phyloP scores from a whole-genome alignment of 257 asterid genomes.

The Apocynum venetum region DNA sequence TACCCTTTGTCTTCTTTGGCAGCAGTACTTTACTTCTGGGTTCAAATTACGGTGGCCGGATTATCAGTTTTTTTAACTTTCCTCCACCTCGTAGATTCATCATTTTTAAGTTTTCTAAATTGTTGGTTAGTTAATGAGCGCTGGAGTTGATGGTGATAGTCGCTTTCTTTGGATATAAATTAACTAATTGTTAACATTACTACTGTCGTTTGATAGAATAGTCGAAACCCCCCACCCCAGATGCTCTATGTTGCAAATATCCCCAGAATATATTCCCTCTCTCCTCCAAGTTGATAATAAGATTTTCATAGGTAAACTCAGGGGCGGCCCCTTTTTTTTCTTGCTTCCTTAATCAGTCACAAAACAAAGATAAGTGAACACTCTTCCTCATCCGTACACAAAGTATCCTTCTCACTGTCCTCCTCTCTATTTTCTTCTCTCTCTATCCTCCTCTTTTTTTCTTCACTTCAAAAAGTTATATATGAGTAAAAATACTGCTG shows the following conservation, averaged over 20 bases:
- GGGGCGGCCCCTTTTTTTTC: conserved; percentile 25
- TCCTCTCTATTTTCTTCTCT: background rate
- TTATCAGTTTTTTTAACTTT: background rate
- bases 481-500: background rate
- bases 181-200: too few relatives aligned
- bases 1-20: background rate
- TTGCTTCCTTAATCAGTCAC: conserved; percentile 60
- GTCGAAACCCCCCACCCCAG: conserved; percentile 19
- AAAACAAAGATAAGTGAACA: background rate
- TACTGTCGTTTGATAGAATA: too few relatives aligned
- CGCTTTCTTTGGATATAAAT: conserved; percentile 30
- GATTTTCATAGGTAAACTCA: conserved; percentile 8
- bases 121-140: background rate
- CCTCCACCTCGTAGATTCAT: conserved; percentile 15
- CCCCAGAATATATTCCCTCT: conserved; percentile 6
- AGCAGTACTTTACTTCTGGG: background rate
- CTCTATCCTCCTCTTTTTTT: background rate
- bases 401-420: conserved; percentile 4
- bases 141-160: conserved; percentile 9
- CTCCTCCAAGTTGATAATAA: background rate
- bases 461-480: too few relatives aligned
- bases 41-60: background rate
- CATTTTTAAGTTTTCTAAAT: background rate
- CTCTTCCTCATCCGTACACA: conserved; percentile 36
- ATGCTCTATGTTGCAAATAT: conserved; percentile 60